Conservation (phyloP, 1,284 basidiomycete species). For the Apiotrichum laibachii region DNA sequence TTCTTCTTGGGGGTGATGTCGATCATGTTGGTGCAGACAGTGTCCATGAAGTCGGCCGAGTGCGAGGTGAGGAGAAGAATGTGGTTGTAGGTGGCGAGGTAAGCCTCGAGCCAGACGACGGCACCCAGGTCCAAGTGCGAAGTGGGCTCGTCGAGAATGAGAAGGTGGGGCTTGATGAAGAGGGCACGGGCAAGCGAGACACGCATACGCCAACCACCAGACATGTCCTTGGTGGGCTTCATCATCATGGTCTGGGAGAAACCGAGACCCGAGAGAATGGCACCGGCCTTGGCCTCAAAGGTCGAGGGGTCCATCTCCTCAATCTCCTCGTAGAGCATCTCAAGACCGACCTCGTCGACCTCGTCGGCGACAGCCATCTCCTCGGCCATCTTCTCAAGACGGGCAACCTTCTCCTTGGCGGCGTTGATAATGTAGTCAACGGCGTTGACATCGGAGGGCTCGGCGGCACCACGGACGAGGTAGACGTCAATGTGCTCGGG, state of each 20-base stretch:
- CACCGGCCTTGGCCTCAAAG: constrained; percentile 93
- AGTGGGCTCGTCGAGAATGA: constrained; percentile 77
- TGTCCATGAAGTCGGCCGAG: constrained; percentile 98
- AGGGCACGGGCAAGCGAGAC: constrained; percentile 93
- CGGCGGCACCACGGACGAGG: constrained; percentile 91
- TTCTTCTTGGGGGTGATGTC: constrained; percentile 68
- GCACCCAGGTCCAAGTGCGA: constrained; percentile 82
- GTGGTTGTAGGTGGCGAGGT: constrained; percentile 96
- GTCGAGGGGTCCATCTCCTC: constrained; percentile 95
- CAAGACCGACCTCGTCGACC: constrained; percentile 82
- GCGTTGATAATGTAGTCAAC: constrained; percentile 93
- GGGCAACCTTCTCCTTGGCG: constrained; percentile 91
- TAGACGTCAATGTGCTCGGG: constrained; percentile 95
- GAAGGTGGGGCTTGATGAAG: constrained; percentile 92
- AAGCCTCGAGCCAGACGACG: constrained; percentile 98
- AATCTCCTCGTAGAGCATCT: constrained; percentile 89
- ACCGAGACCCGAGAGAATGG: constrained; percentile 94
- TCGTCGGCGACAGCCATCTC: constrained; percentile 85
- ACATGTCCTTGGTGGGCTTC: constrained; percentile 97
- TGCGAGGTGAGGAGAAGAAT: constrained; percentile 81
- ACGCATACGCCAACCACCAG: constrained; percentile 98
- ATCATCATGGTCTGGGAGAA: constrained; percentile 91
- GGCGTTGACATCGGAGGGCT: constrained; percentile 93
- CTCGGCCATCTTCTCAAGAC: constrained; percentile 91
- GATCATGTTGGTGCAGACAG: constrained; percentile 95